These are phyloP conservation scores for Oropetium thomaeum DNA, from an alignment of 176 grass and related monocot genomes.

Conservation along the genomic window DNA sequence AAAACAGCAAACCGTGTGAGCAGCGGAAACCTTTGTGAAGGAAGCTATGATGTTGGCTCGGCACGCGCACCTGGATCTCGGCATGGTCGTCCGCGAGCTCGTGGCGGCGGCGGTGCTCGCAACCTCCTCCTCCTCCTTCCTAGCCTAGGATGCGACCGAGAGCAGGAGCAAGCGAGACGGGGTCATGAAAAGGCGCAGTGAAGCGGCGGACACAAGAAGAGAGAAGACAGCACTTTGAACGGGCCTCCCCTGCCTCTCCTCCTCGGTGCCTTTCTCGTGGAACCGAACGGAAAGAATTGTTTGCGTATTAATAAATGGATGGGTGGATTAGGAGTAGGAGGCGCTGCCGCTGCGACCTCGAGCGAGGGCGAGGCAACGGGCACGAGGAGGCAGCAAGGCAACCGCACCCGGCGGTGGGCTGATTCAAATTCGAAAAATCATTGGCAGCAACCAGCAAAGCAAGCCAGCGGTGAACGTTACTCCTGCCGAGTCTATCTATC, in stretches of 20 bases:
- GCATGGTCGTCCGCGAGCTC: constrained; percentile 28
- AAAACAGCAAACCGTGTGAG: neutral
- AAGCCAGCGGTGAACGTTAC: neutral
- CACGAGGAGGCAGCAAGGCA: neutral
- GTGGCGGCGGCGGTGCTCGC: neutral
- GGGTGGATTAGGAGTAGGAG: no score
- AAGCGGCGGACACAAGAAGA: neutral
- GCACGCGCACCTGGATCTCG: constrained; percentile 51
- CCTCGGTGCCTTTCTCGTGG: neutral
- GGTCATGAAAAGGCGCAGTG: constrained; percentile 15
- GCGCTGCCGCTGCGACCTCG: neutral
- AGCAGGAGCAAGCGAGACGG: neutral
- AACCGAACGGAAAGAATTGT: constrained; percentile 27
- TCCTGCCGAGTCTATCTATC: no score
- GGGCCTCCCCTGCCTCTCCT: no score
- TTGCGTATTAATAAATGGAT: constrained; percentile 37
- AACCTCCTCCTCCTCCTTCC: neutral
- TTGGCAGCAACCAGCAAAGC: neutral
- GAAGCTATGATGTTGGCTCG: no score
- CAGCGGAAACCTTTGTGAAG: no score
- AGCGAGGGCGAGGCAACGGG: constrained; percentile 18
- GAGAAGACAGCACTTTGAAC: neutral
- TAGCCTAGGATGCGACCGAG: neutral
- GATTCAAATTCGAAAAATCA: constrained; percentile 53
- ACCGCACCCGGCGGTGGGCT: constrained; percentile 3